Evolutionary conservation across 192 early-diverging fungal genomes (phyloP), one percentile per base, ranked within the genome.

Genomic region (Coemansia sp.): DNA sequence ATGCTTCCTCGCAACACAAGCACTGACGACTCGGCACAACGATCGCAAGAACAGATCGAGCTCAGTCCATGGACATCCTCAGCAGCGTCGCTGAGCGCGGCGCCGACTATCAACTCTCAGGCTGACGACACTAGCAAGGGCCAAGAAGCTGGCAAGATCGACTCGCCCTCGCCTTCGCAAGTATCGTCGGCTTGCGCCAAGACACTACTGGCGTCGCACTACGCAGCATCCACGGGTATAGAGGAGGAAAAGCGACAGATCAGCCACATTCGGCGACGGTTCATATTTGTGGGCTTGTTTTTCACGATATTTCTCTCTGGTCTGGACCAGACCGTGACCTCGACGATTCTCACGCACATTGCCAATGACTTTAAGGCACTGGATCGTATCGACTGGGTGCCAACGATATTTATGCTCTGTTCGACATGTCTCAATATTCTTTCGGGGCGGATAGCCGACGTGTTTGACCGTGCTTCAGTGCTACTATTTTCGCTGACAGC

Each of bases 391-490:
- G 78, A 92, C 35, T 98, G 96, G 96, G 87, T 98, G 58, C 93
- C 92, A n/a, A 92, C 89, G 8, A 75, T 87, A 11, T 95, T 92
- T 61, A 85, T 94, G 53, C 78, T 93, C 44, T 84, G 86, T 42
- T 84, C 85, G 39, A 93, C 92, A 0, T 81, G 91, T 28, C 82
- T 91, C 62, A 85, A 89, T 44, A 89, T 91, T n/a, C 65, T 92
- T 1, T 95, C 94, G 70, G 96, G 95, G 5, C 93, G 91, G 65
- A 69, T 96, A 35, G 86, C 92, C n/a, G 94, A 96, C 66, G 91
- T 95, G 58, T 91, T 92, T 80, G 86, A 85, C 10, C 78, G 83
- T 1, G 59, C 67, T 11, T 49, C 68, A 16, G 77, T 79, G 57
- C 65, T 86, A 16, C 37, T 85, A 40, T 75, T 79, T 19, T 77